Percentiles rank a stretch among this genome's conserved stretches.
These are phyloP conservation scores for Echeveria elegans DNA, from an alignment of 164 flowering plant genomes.

Conservation along the genomic window DNA sequence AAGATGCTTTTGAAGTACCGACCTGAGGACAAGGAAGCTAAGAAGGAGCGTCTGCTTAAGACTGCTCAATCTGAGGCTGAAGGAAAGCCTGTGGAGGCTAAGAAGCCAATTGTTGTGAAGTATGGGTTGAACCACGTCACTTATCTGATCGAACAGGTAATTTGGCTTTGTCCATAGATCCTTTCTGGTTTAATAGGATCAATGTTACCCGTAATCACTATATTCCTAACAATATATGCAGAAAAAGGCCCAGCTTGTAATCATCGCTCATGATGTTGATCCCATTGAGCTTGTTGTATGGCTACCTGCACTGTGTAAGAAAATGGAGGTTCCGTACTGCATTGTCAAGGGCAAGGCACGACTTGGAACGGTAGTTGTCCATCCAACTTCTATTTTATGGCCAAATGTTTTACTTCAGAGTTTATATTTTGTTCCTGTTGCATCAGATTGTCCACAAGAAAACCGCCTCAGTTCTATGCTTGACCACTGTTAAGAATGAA, in stretches of 20 bases:
- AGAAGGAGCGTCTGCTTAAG: constrained; percentile 48
- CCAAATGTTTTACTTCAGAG: background rate
- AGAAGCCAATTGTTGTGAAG: constrained; percentile 74
- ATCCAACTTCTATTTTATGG: background rate
- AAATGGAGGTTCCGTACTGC: constrained; percentile 78
- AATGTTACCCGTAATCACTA: background rate
- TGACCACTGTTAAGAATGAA: background rate
- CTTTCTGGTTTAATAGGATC: no score
- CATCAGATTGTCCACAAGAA: background rate
- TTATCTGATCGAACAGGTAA: constrained; percentile 63
- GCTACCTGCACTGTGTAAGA: constrained; percentile 16
- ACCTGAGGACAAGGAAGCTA: constrained; percentile 43
- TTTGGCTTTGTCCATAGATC: no score
- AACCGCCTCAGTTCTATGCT: background rate
- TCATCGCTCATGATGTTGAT: constrained; percentile 33
- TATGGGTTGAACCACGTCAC: constrained; percentile 72
- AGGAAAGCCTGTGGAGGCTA: constrained; percentile 26
- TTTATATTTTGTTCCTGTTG: background rate
- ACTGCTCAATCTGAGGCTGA: constrained; percentile 40
- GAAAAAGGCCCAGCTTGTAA: constrained; percentile 61
- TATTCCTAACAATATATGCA: background rate
- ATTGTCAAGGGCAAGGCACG: constrained; percentile 37
- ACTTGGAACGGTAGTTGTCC: constrained; percentile 39
- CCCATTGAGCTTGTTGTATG: background rate
- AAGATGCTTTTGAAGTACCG: constrained; percentile 43